Evolutionary conservation across 768 basidiomycete genomes (phyloP), one percentile per base, ranked within the genome.

Genomic region (Tulasnella sp.): DNA sequence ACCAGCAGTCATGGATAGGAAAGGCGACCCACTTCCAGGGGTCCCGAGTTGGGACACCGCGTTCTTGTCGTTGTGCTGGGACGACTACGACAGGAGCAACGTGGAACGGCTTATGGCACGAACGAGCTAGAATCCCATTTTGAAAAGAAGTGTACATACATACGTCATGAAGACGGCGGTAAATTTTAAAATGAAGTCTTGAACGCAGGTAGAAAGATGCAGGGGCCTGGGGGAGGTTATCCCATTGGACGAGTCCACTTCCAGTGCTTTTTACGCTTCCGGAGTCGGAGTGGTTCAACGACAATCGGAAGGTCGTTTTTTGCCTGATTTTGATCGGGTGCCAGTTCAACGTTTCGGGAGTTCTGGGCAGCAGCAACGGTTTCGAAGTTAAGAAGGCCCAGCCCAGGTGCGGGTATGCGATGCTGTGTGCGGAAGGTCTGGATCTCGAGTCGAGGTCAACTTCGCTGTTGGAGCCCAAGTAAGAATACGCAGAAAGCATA

Each of bases 51-150:
- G 90, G 75, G 87, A 92, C 83, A 88, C 88, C 5, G 85, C 85
- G 0, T 74, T 89, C 21, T 81, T 92, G 38, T 85, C 87, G 5
- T 78, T 90, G 9, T 91, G 89, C 74, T 91, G 89, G 88, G 91
- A 92, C 83, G 88, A 89, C 77, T 93, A 76, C 24, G 39, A 40
- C 27, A 80, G 82, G 71, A 44, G 27, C 14, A 24, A 14, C 8
- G 24, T 52, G 44, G 75, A 76, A 19, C n/a, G 24, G 21, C 27
- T 76, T 1, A 76, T 76, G 75, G 31, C 62, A 19, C 27, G 62
- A 36, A 68, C 27, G 16, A 36, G 31, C 62, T 68, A 34, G 36
- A 31, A 6, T n/a, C n/a, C n/a, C 62, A 68, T 31, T 27, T n/a
- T 16, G 18, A 68, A n/a, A n/a, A 68, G 62, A 36, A 18, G 34